These are phyloP conservation scores for Alternaria incomplexa DNA, from an alignment of 2,329 filamentous ascomycete species.

Conservation along the genomic window DNA sequence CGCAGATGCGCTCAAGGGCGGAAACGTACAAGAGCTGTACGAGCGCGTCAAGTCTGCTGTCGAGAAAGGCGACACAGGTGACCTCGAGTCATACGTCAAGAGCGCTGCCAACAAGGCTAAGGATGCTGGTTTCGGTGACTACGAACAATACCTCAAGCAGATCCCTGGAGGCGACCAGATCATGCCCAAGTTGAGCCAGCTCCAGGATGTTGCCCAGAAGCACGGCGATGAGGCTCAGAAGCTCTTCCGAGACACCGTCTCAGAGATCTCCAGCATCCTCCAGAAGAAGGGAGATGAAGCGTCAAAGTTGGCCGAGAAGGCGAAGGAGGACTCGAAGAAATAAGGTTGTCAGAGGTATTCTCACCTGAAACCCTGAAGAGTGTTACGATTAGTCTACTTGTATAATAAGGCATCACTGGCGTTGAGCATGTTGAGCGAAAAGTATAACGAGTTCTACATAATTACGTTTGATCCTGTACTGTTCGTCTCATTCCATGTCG, in stretches of 20 bases:
- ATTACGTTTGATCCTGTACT: too few species aligned
- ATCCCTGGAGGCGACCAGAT: slow-evolving; percentile 70
- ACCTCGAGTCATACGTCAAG: slow-evolving; percentile 67
- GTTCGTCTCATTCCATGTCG: too few species aligned
- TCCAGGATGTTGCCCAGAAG: slow-evolving; percentile 70
- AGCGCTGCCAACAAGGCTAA: slow-evolving; percentile 66
- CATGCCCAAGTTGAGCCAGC: slow-evolving; percentile 67
- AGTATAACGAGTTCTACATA: too few species aligned
- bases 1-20: slow-evolving; percentile 69
- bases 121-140: slow-evolving; percentile 55
- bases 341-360: slow-evolving; percentile 8
- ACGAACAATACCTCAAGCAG: slow-evolving; percentile 70
- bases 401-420: slow-evolving; percentile 16
- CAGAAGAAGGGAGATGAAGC: slow-evolving; percentile 45
- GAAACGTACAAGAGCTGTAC: slow-evolving; percentile 69
- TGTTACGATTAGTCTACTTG: slow-evolving; percentile 1
- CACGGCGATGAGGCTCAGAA: slow-evolving; percentile 73
- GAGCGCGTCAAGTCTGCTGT: slow-evolving; percentile 66
- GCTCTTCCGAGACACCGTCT: slow-evolving; percentile 66
- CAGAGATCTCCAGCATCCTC: slow-evolving; percentile 43
- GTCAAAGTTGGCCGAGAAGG: slow-evolving; percentile 39
- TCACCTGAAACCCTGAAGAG: neutral
- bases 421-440: slow-evolving; percentile 4
- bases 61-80: slow-evolving; percentile 65
- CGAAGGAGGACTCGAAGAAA: slow-evolving; percentile 45